phyloP scores from a whole-genome alignment of 345 rosid species.

The Arabidopsis suecica region DNA sequence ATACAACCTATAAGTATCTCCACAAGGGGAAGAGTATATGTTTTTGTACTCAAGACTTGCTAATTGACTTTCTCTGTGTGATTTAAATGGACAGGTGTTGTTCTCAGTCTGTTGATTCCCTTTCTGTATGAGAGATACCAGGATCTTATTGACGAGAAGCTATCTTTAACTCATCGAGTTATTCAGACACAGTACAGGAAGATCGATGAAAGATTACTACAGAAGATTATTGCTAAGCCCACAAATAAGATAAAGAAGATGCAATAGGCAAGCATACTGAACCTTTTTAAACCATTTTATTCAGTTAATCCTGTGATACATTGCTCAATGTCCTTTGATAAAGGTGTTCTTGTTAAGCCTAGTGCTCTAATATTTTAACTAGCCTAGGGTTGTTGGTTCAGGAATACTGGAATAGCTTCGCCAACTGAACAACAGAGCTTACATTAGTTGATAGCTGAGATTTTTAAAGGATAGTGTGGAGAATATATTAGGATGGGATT shows the following conservation, averaged over 20 bases:
- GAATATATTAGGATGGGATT: background rate
- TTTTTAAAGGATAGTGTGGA: background rate
- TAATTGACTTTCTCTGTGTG: slow-evolving; percentile 5
- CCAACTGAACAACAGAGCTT: background rate
- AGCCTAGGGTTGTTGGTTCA: background rate
- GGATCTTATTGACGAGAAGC: slow-evolving; percentile 67
- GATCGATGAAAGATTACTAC: slow-evolving; percentile 58
- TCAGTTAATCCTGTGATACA: background rate
- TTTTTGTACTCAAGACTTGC: background rate
- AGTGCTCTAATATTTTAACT: background rate
- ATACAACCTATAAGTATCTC: background rate
- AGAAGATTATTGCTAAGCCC: slow-evolving; percentile 55
- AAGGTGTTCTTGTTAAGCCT: background rate
- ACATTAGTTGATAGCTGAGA: background rate
- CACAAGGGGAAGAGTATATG: background rate
- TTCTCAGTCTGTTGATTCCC: slow-evolving; percentile 72
- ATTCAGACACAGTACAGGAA: slow-evolving; percentile 63
- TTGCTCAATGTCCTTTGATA: background rate
- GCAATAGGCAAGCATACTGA: slow-evolving; percentile 59
- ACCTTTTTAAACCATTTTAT: background rate
- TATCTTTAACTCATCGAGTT: slow-evolving; percentile 52
- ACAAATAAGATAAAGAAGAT: slow-evolving; percentile 69
- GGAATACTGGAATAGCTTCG: background rate
- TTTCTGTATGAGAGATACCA: slow-evolving; percentile 73
- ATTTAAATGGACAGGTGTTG: slow-evolving; percentile 58